A percentile compares a stretch with the other conserved stretches of the same genome.
phyloP scores from a whole-genome alignment of 2,329 filamentous ascomycete genomes.

The Diaporthe citri region DNA sequence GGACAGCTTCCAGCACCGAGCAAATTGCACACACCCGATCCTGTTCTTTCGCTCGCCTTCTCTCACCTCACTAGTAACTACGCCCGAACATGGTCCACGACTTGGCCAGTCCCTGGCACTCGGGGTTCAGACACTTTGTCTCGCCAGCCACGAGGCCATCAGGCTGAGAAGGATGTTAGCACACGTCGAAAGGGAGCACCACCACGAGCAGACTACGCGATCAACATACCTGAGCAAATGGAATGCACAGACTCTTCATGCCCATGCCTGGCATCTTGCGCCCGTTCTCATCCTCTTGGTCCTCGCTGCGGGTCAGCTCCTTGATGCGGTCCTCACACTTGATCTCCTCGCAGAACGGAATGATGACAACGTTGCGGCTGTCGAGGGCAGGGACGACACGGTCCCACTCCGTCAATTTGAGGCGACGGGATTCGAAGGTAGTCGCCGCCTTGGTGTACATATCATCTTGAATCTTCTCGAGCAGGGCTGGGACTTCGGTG shows the following conservation, averaged over 20 bases:
- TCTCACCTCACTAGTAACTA: constrained; percentile 63
- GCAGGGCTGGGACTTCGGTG: constrained; percentile 80
- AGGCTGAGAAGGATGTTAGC: constrained; percentile 69
- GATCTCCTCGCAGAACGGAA: constrained; percentile 85
- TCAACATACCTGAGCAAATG: constrained; percentile 75
- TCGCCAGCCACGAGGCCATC: constrained; percentile 81
- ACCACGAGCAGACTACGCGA: background rate
- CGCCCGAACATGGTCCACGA: constrained; percentile 94
- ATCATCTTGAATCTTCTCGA: constrained; percentile 91
- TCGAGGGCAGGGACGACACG: constrained; percentile 93
- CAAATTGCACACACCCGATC: background rate
- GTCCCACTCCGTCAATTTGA: constrained; percentile 87
- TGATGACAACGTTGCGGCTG: constrained; percentile 90
- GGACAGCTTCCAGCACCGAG: background rate
- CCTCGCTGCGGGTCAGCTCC: constrained; percentile 77
- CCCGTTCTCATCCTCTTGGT: constrained; percentile 61
- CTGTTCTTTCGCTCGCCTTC: background rate
- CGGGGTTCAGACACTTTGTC: constrained; percentile 94
- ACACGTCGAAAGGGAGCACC: background rate
- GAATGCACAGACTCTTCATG: constrained; percentile 80
- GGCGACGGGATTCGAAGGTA: constrained; percentile 83
- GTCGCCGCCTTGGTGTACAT: constrained; percentile 82
- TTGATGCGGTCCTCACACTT: constrained; percentile 96
- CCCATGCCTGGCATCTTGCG: constrained; percentile 61
- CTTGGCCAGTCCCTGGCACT: constrained; percentile 79